Evolutionary conservation across 2,329 filamentous ascomycete genomes (phyloP).

Genomic region (Fusarium chaquense): DNA sequence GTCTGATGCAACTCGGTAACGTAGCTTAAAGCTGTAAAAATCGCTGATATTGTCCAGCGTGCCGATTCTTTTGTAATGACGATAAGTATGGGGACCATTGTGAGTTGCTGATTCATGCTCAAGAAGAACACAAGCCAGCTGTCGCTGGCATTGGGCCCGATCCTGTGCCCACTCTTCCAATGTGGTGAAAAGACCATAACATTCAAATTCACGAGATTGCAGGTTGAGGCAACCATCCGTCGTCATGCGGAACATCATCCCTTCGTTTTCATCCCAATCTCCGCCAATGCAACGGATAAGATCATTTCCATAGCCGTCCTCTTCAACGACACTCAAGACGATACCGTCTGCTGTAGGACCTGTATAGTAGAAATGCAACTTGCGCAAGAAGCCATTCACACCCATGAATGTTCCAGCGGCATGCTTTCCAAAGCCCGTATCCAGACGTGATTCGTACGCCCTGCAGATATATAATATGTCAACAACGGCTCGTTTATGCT

Average conservation of each 20-base stretch:
- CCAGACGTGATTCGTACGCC: background rate
- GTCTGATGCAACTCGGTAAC: background rate
- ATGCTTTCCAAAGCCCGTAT: background rate
- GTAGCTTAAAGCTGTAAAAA: background rate
- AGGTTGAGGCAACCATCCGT: background rate
- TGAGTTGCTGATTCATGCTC: background rate
- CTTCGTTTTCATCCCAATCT: background rate
- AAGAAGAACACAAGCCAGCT: background rate
- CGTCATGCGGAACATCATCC: background rate
- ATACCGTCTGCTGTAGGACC: background rate
- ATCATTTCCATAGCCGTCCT: background rate
- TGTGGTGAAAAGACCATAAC: slow-evolving; percentile 1
- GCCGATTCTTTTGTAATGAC: background rate
- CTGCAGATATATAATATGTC: background rate
- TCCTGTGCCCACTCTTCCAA: background rate
- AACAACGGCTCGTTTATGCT: background rate
- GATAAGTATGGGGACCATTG: background rate
- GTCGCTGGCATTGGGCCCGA: background rate
- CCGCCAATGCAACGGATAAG: background rate
- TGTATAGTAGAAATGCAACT: background rate
- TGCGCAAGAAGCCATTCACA: background rate
- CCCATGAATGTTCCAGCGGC: background rate
- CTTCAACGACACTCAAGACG: background rate
- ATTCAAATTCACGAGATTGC: background rate
- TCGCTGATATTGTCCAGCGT: background rate